A percentile compares a stretch with the other conserved stretches of the same genome.
phyloP scores from a whole-genome alignment of 2,329 filamentous ascomycete species.

The Stromatinia cepivora region DNA sequence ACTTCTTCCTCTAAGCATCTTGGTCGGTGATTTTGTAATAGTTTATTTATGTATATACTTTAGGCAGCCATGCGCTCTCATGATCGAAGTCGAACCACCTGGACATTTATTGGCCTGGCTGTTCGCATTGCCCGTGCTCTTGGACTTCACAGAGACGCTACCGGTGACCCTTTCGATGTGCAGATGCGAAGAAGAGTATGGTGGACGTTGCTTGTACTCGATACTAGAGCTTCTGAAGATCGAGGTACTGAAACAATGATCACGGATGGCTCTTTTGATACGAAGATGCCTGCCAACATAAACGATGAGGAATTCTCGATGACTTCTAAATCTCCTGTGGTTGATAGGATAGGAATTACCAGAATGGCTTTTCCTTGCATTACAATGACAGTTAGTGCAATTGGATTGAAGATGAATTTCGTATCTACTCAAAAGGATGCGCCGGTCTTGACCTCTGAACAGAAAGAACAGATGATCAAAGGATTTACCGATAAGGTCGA shows the following conservation, averaged over 20 bases:
- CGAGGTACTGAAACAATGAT: constrained; percentile 50
- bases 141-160: constrained; percentile 53
- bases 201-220: constrained; percentile 51
- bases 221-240: constrained; percentile 51
- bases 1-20: not conserved
- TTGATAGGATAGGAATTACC: constrained; percentile 22
- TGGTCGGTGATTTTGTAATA: not conserved
- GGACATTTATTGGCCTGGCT: constrained; percentile 45
- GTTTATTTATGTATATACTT: not conserved
- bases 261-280: constrained; percentile 48
- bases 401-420: constrained; percentile 23
- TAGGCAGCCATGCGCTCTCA: constrained; percentile 24
- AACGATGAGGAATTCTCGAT: constrained; percentile 51
- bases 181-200: constrained; percentile 54
- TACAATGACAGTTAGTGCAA: constrained; percentile 15
- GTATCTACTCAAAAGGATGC: constrained; percentile 11
- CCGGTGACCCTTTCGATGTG: constrained; percentile 48
- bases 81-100: constrained; percentile 43
- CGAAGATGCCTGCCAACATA: constrained; percentile 51
- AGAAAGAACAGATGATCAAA: constrained; percentile 25
- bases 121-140: constrained; percentile 44
- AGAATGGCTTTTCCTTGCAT: constrained; percentile 28
- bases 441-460: not conserved
- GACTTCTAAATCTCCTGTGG: not conserved
- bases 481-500: constrained; percentile 13